Evolutionary conservation across 1,284 basidiomycete genomes (phyloP), one percentile per base, ranked within the genome.

Genomic region (Irpex sp.): DNA sequence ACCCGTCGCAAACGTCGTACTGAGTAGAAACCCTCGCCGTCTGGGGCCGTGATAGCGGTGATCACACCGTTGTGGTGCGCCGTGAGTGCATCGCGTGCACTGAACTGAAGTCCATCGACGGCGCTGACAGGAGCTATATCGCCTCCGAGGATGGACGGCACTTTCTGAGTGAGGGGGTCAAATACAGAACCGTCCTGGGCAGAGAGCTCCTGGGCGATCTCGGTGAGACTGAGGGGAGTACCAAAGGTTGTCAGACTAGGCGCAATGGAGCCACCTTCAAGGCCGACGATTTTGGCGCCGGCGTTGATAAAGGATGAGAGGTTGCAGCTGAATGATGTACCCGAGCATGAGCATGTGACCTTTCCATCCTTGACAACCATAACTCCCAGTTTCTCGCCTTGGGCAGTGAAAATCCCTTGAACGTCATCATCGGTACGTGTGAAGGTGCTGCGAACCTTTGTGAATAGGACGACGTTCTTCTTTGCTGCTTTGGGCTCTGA

Each of bases 31-130:
- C 76, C 64, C 9, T 43, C n/a, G 78, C 85, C 67, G 36, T 81
- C 75, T 1, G 79, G 84, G 0, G 79, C 78, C 1, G 80, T 80
- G 8, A 89, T 73, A 6, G 67, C 75, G 9, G 68, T 67, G 36
- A 72, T 76, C 2, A 78, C 76, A 4, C 77, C 77, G 6, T 71
- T 64, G n/a, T 76, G 72, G 62, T 78, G 78, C 9, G 77, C 77
- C 5, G 76, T 66, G 89, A 92, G 78, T 31, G 88, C 84, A 74
- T 93, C 83, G 26, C 92, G 84, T 49, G 85, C 87, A 1, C 81
- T 86, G 71, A 89, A 94, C 63, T 84, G 78, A 15, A 94, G 81
- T 0, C 92, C 93, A 70, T 95, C 93, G 4, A 82, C 83, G 1
- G 90, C 93, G 49, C 82, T 83, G 3, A 85, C 76, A 33, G 92